Conservation (phyloP, 306 rosid species). For the Casuarina glauca region DNA sequence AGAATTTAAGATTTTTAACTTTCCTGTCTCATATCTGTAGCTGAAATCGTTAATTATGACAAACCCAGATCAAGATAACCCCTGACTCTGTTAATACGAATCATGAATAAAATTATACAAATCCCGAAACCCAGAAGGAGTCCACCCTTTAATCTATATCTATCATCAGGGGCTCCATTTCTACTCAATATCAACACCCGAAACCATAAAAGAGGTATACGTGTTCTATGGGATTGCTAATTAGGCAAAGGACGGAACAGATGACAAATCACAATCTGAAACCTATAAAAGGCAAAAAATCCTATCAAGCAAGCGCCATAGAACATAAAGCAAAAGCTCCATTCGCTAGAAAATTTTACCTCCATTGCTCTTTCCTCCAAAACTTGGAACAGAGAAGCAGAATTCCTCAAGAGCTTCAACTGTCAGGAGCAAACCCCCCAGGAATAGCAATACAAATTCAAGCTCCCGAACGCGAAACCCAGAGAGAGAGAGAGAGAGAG, state of each 20-base stretch:
- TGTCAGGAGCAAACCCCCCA: slow-evolving; percentile 32
- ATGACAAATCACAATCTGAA: not conserved
- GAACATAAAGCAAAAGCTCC: slow-evolving; percentile 31
- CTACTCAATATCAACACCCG: not conserved
- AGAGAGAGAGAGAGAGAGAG: slow-evolving; percentile 10
- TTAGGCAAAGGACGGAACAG: not conserved
- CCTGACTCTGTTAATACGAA: slow-evolving; percentile 2
- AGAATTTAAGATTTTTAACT: slow-evolving; percentile 7
- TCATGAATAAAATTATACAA: slow-evolving; percentile 12
- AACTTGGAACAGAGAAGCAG: slow-evolving; percentile 31
- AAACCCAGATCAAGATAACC: slow-evolving; percentile 22
- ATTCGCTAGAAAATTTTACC: slow-evolving; percentile 43
- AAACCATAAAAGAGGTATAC: slow-evolving; percentile 5
- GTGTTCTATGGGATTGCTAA: slow-evolving; percentile 9
- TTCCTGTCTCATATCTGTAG: slow-evolving; percentile 11
- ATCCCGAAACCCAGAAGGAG: slow-evolving; percentile 1
- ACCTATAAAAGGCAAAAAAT: not conserved
- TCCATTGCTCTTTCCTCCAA: slow-evolving; percentile 60
- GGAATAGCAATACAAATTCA: slow-evolving; percentile 19
- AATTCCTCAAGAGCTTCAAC: slow-evolving; percentile 25
- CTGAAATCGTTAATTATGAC: slow-evolving; percentile 16
- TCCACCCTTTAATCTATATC: not conserved
- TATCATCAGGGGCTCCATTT: not conserved
- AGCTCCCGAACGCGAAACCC: slow-evolving; percentile 41
- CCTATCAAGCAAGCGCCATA: slow-evolving; percentile 8